phyloP scores from a whole-genome alignment of 768 basidiomycete genomes.

The Pisolithus microcarpus region DNA sequence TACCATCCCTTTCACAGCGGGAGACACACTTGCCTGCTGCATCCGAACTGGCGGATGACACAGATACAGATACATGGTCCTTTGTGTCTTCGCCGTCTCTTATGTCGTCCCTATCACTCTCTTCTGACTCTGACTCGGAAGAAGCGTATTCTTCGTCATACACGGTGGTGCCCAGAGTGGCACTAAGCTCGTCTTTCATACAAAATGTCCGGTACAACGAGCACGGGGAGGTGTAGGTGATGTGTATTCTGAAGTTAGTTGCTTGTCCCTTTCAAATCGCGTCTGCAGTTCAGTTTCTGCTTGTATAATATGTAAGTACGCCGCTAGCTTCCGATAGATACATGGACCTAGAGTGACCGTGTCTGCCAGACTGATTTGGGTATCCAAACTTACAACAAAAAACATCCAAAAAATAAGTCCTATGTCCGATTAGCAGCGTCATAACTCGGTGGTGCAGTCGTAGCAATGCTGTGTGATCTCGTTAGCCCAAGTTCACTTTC shows the following conservation, averaged over 20 bases:
- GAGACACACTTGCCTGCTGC: conserved; percentile 15
- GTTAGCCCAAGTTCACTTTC: conserved; percentile 15
- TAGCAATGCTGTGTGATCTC: conserved; percentile 11
- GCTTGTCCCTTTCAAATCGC: background rate
- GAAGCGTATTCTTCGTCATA: background rate
- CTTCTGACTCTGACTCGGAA: background rate
- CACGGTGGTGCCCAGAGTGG: conserved; percentile 3
- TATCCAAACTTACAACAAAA: background rate
- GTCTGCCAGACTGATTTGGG: background rate
- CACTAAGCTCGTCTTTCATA: conserved; percentile 14
- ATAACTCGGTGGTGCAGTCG: conserved; percentile 3
- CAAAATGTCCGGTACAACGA: conserved; percentile 4
- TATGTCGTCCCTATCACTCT: background rate
- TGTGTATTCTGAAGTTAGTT: background rate
- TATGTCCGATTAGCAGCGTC: background rate
- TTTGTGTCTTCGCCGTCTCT: background rate
- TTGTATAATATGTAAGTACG: too few relatives aligned
- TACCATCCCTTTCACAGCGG: conserved; percentile 12
- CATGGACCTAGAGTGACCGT: too few relatives aligned
- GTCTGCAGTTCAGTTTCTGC: too few relatives aligned
- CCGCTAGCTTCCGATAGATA: too few relatives aligned
- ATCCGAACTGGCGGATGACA: conserved; percentile 17
- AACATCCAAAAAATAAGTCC: background rate
- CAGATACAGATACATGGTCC: background rate
- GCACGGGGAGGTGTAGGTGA: background rate